phyloP scores from a whole-genome alignment of 345 rosid species.

The Citropsis articulata region DNA sequence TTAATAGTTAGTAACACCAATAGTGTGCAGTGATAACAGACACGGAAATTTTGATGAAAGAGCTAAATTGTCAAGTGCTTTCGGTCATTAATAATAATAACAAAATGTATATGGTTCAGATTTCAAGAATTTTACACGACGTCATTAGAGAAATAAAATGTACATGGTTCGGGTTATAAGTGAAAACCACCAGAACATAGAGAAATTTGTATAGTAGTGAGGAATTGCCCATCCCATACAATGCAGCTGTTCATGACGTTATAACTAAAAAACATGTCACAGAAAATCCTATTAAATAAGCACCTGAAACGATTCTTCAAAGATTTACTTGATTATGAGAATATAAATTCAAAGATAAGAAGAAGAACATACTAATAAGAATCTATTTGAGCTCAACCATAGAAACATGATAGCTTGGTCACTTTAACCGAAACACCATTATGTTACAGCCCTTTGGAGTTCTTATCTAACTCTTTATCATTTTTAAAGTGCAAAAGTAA shows the following conservation, averaged over 20 bases:
- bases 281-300: background rate
- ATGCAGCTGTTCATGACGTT: background rate
- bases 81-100: background rate
- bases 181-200: background rate
- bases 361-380: background rate
- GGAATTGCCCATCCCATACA: background rate
- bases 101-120: too few species aligned
- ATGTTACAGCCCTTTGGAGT: background rate
- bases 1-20: conserved; percentile 6
- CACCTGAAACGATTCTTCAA: background rate
- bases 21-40: background rate
- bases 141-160: background rate
- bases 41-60: background rate
- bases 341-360: background rate
- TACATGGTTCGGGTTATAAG: background rate
- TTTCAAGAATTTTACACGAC: too few species aligned
- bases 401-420: background rate
- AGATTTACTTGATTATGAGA: background rate
- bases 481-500: background rate
- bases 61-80: conserved; percentile 1
- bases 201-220: background rate
- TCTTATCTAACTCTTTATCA: background rate
- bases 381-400: background rate
- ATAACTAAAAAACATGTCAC: background rate
- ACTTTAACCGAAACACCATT: background rate